Conservation (phyloP, 2,329 filamentous ascomycete species). For the Chaetomiaceae sp. region DNA sequence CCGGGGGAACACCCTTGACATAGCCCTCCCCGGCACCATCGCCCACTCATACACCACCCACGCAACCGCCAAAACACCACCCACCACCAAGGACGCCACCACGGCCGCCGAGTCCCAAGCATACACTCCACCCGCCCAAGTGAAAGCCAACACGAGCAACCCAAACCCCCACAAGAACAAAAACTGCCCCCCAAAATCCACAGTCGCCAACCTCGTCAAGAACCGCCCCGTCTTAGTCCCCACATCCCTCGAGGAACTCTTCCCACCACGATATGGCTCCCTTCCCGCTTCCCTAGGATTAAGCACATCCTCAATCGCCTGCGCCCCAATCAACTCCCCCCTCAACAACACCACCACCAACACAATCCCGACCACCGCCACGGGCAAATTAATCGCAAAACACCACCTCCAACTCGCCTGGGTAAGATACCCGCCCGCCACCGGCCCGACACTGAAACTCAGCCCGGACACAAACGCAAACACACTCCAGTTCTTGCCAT, state of each 20-base stretch:
- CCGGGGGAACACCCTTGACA: constrained; percentile 46
- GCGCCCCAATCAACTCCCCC: constrained; percentile 53
- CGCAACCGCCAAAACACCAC: constrained; percentile 36
- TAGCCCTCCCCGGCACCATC: constrained; percentile 45
- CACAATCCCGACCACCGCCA: constrained; percentile 48
- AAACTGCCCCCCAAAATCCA: constrained; percentile 53
- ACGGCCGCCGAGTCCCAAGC: constrained; percentile 48
- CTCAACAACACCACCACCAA: constrained; percentile 54
- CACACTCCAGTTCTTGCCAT: constrained; percentile 57
- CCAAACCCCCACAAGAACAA: constrained; percentile 53
- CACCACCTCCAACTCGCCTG: constrained; percentile 60
- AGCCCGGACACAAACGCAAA: constrained; percentile 58
- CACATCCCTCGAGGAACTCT: background rate
- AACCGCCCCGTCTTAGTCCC: constrained; percentile 31
- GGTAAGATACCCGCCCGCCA: constrained; percentile 56
- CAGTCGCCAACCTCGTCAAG: constrained; percentile 44
- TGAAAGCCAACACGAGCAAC: constrained; percentile 50
- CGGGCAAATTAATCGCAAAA: constrained; percentile 60
- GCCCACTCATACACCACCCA: constrained; percentile 52
- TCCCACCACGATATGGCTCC: constrained; percentile 15
- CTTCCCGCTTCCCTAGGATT: background rate
- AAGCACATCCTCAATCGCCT: constrained; percentile 22
- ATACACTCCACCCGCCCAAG: constrained; percentile 53
- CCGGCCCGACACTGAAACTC: constrained; percentile 57
- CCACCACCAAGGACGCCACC: constrained; percentile 45